Evolutionary conservation across 2,329 filamentous ascomycete genomes (phyloP).

Genomic region (Sarocladium strictum): DNA sequence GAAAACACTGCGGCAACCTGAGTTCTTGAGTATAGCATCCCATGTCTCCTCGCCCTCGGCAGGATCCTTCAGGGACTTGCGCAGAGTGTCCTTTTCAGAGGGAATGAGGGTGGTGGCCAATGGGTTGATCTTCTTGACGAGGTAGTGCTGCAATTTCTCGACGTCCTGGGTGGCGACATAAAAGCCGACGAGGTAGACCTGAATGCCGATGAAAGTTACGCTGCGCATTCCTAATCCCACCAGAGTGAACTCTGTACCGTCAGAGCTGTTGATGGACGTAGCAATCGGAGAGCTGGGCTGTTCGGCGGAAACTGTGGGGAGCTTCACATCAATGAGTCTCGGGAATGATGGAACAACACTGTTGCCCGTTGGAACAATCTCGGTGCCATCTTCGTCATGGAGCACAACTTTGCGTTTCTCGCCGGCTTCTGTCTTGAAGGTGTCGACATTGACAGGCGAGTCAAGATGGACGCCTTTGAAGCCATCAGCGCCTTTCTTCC

Average conservation of each 20-base stretch:
- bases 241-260: conserved; percentile 70
- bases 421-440: conserved; percentile 42
- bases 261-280: conserved; percentile 30
- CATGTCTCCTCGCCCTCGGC: conserved; percentile 66
- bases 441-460: conserved; percentile 32
- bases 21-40: conserved; percentile 61
- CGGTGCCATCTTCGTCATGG: conserved; percentile 62
- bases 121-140: conserved; percentile 71
- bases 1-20: conserved; percentile 68
- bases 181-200: conserved; percentile 91
- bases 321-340: conserved; percentile 58
- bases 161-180: conserved; percentile 86
- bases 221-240: conserved; percentile 83
- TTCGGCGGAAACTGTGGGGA: conserved; percentile 21
- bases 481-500: conserved; percentile 14
- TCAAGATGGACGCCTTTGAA: conserved; percentile 33
- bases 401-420: conserved; percentile 52
- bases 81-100: conserved; percentile 71
- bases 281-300: conserved; percentile 24
- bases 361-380: conserved; percentile 77
- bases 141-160: conserved; percentile 67
- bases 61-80: conserved; percentile 62
- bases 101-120: conserved; percentile 78
- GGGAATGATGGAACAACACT: conserved; percentile 76
- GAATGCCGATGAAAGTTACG: conserved; percentile 82